These are phyloP conservation scores for Jatropha multifida DNA, from an alignment of 441 rosid genomes.

Conservation along the genomic window DNA sequence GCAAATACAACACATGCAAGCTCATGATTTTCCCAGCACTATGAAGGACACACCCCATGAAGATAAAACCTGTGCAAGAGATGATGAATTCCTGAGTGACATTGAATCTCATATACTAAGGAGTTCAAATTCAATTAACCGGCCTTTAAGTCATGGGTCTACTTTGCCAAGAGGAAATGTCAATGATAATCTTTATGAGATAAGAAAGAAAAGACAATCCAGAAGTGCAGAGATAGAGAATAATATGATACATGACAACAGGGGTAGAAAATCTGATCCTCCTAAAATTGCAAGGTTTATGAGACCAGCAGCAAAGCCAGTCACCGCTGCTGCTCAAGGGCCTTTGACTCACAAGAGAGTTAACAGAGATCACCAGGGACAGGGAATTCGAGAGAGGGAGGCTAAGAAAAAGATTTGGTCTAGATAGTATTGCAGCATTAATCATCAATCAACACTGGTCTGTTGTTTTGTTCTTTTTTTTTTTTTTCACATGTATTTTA, in stretches of 20 bases:
- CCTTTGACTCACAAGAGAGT: constrained; percentile 45
- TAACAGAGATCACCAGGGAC: constrained; percentile 47
- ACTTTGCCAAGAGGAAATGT: constrained; percentile 37
- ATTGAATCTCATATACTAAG: constrained; percentile 54
- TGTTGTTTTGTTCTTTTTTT: not conserved
- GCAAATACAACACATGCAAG: constrained; percentile 40
- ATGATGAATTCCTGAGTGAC: constrained; percentile 46
- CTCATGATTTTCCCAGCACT: constrained; percentile 37
- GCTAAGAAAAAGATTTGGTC: constrained; percentile 74
- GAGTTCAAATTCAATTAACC: constrained; percentile 53
- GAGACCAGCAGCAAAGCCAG: constrained; percentile 41
- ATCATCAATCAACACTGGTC: not conserved
- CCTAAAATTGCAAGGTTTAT: constrained; percentile 48
- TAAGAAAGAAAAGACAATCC: constrained; percentile 64
- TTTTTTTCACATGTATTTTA: not conserved
- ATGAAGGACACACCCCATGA: constrained; percentile 46
- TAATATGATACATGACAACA: constrained; percentile 43
- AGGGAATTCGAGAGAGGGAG: constrained; percentile 54
- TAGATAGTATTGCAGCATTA: constrained; percentile 31
- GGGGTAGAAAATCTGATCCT: constrained; percentile 77
- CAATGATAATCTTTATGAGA: constrained; percentile 27
- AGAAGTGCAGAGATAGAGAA: constrained; percentile 82
- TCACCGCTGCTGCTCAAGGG: constrained; percentile 13
- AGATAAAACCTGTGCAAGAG: constrained; percentile 43
- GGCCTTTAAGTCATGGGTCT: constrained; percentile 43